These are phyloP conservation scores for Saccharomycopsis vini DNA, from an alignment of 805 yeast genomes.

Conservation along the genomic window DNA sequence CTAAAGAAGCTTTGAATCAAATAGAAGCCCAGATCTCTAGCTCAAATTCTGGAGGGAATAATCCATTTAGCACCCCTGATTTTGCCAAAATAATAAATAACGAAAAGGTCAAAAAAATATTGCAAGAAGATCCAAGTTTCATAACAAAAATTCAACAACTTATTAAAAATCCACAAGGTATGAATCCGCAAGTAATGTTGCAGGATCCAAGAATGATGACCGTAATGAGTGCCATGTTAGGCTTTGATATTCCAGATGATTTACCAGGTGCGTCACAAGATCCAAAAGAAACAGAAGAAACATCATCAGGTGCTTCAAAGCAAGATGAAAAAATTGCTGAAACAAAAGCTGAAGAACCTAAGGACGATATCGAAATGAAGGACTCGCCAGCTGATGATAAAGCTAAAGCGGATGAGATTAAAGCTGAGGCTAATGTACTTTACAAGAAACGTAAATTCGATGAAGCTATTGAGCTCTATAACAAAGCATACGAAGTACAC, in stretches of 20 bases:
- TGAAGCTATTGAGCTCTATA: slow-evolving; percentile 81
- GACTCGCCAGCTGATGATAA: slow-evolving; percentile 28
- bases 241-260: slow-evolving; percentile 48
- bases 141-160: slow-evolving; percentile 47
- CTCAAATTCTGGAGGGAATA: slow-evolving; percentile 84
- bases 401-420: slow-evolving; percentile 55
- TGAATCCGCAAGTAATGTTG: slow-evolving; percentile 53
- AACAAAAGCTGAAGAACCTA: slow-evolving; percentile 27
- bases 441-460: slow-evolving; percentile 86
- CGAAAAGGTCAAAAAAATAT: slow-evolving; percentile 79
- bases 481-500: slow-evolving; percentile 73
- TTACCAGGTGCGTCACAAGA: slow-evolving; percentile 22
- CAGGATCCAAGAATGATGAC: slow-evolving; percentile 84
- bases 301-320: slow-evolving; percentile 20
- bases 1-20: slow-evolving; percentile 68
- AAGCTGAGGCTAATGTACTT: slow-evolving; percentile 76
- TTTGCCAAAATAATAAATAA: slow-evolving; percentile 65
- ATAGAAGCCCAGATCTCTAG: too few relatives aligned
- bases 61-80: too few relatives aligned
- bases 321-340: slow-evolving; percentile 25
- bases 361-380: slow-evolving; percentile 27
- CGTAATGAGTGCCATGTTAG: slow-evolving; percentile 76
- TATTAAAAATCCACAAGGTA: slow-evolving; percentile 27
- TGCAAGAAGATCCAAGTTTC: slow-evolving; percentile 80
- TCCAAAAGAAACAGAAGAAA: slow-evolving; percentile 22